Conservation (phyloP, 306 rosid genomes). For the Quercus aquifolioides region DNA sequence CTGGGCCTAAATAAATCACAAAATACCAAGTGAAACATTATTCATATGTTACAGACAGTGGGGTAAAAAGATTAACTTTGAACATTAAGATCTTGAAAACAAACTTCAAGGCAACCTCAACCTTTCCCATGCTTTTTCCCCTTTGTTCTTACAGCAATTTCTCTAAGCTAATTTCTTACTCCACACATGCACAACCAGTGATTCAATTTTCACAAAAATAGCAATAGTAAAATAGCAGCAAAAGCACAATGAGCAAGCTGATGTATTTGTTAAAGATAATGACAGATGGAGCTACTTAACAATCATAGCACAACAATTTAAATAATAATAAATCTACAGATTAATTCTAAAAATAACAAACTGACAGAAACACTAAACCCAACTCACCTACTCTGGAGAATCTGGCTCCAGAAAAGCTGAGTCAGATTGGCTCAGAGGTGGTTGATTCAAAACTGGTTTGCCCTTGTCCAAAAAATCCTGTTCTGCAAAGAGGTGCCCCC, state of each 20-base stretch:
- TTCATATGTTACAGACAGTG: conserved; percentile 7
- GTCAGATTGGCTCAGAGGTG: conserved; percentile 68
- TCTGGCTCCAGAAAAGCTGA: conserved; percentile 47
- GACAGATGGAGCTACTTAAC: background rate
- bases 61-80: background rate
- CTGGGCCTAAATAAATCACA: conserved; percentile 45
- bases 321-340: background rate
- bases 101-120: background rate
- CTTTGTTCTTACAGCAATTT: background rate
- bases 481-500: conserved; percentile 30
- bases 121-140: background rate
- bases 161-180: background rate
- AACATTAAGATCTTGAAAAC: background rate
- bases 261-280: background rate
- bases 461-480: conserved; percentile 3
- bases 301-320: background rate
- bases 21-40: conserved; percentile 16
- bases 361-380: background rate
- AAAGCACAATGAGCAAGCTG: background rate
- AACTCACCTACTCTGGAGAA: conserved; percentile 61
- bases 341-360: background rate
- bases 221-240: background rate
- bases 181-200: background rate
- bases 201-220: background rate
- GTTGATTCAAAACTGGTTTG: conserved; percentile 42